Evolutionary conservation across 106 monocot genomes (phyloP).

Genomic region (Dioscorea zingiberensis): DNA sequence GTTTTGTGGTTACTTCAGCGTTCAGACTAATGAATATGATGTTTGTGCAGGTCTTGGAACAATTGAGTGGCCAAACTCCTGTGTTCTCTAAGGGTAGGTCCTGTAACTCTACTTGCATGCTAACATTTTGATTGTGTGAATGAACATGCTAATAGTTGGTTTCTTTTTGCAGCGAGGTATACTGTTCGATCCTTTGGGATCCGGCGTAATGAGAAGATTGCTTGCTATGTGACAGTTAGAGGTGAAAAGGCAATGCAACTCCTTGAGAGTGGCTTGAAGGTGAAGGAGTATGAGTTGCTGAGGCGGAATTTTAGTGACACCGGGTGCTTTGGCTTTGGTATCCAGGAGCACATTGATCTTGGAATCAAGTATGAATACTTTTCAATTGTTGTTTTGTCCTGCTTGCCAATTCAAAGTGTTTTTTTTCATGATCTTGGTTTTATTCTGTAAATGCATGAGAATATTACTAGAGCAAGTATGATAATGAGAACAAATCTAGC

Average conservation of each 20-base stretch:
- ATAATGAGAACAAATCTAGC: too few relatives aligned
- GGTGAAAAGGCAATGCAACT: slow-evolving; percentile 84
- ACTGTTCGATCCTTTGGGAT: slow-evolving; percentile 76
- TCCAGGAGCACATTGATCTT: slow-evolving; percentile 79
- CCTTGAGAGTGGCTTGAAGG: slow-evolving; percentile 69
- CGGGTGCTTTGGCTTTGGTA: slow-evolving; percentile 82
- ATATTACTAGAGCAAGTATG: too few relatives aligned
- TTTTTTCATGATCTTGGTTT: neutral
- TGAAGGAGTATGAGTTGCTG: slow-evolving; percentile 69
- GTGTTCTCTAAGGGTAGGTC: slow-evolving; percentile 62
- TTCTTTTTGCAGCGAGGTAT: slow-evolving; percentile 36
- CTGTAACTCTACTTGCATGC: too few relatives aligned
- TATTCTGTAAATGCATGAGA: too few relatives aligned
- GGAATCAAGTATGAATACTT: slow-evolving; percentile 59
- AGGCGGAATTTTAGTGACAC: slow-evolving; percentile 76
- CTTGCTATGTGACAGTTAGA: slow-evolving; percentile 67
- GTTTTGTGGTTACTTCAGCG: too few relatives aligned
- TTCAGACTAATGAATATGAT: too few relatives aligned
- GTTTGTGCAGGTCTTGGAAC: neutral
- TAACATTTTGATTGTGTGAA: neutral
- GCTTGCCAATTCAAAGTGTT: neutral
- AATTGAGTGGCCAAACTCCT: neutral
- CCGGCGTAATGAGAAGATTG: slow-evolving; percentile 75
- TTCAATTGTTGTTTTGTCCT: neutral
- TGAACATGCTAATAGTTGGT: neutral